Evolutionary conservation across 2,329 filamentous ascomycete genomes (phyloP).

Genomic region (Stenocarpella maydis): DNA sequence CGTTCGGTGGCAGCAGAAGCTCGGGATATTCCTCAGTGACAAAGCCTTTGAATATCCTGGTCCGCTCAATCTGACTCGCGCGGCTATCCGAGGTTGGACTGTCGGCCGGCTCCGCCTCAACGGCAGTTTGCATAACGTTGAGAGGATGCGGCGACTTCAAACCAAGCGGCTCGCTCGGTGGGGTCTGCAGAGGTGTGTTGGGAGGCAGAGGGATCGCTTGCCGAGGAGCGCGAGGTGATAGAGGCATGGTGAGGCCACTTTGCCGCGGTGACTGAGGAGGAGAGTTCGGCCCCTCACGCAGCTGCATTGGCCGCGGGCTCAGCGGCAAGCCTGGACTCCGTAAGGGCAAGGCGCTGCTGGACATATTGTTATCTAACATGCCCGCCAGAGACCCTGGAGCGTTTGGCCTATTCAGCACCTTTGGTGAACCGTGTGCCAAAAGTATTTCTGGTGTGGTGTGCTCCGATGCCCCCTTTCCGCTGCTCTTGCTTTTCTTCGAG

Average conservation of each 20-base stretch:
- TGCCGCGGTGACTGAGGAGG: slow-evolving; percentile 76
- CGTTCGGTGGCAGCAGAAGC: slow-evolving; percentile 85
- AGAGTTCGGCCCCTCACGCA: slow-evolving; percentile 64
- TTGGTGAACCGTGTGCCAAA: slow-evolving; percentile 48
- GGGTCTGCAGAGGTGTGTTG: slow-evolving; percentile 71
- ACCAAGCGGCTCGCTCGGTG: slow-evolving; percentile 47
- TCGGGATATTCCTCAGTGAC: slow-evolving; percentile 88
- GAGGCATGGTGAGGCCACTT: slow-evolving; percentile 39
- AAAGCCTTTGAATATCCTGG: slow-evolving; percentile 76
- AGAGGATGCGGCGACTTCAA: slow-evolving; percentile 53
- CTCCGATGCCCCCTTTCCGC: slow-evolving; percentile 57
- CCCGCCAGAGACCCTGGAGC: slow-evolving; percentile 55
- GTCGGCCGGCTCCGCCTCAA: slow-evolving; percentile 37
- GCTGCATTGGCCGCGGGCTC: slow-evolving; percentile 65
- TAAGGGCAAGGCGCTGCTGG: slow-evolving; percentile 52
- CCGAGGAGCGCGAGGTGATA: slow-evolving; percentile 78
- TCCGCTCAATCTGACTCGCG: slow-evolving; percentile 51
- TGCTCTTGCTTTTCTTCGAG: slow-evolving; percentile 75
- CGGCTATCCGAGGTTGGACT: slow-evolving; percentile 45
- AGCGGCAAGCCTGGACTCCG: slow-evolving; percentile 68
- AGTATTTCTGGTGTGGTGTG: slow-evolving; percentile 45
- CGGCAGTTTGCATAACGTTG: slow-evolving; percentile 48
- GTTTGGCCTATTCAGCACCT: slow-evolving; percentile 48
- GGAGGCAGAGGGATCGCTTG: slow-evolving; percentile 77
- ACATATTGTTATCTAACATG: slow-evolving; percentile 52